Base-by-base conservation (phyloP, 2,329 filamentous ascomycete genomes). In the Arthrinium phaeospermum region DNA sequence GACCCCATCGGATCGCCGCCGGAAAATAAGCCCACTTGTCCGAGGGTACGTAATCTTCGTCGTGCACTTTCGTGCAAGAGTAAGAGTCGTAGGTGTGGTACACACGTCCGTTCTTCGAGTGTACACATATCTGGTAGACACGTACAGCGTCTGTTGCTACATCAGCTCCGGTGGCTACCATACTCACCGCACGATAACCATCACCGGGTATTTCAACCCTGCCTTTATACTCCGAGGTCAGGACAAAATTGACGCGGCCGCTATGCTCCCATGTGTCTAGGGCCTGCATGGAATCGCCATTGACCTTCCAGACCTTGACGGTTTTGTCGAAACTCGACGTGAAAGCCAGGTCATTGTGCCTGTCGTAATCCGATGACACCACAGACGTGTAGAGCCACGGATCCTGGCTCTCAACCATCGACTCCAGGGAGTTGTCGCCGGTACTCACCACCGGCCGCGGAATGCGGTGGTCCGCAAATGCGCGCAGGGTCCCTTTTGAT, bases 321-420 rank as follows among this genome's bases (percentile, higher is more conserved):
- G 87, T 90, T 37, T 84, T 83, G 75, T 92, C 90, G 74, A 91
- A 92, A 74, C 89, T 89, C 0, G 88, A 89, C 0, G 90, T 92
- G 72, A 88, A 92, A 0, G 85, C 86, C 6, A 86, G 80, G 1
- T 84, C 81, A 41, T 83, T 83, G 0, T 75, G 71, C 1, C 81
- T 75, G 72, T 89, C 87, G 74, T 89, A 89, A 70, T 90, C 88
- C 0, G 89, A 90, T 6, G 88, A 88, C 0, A 91, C 90, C 0
- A 92, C 90, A 0, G 90, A 91, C 0, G 89, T 87, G 75, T 91
- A 92, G 0, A 92, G 81, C 90, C 90, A 92, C 0, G 88, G 88
- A 68, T 90, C 88, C 73, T 91, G 89, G 51, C 86, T 89, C 73
- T 85, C 83, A 1, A 86, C 83, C 89, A 91, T 91, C 0, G 87